Evolutionary conservation across 75 land plant species (phyloP), one percentile per base, ranked within the genome.

Genomic region (Larix kaempferi): DNA sequence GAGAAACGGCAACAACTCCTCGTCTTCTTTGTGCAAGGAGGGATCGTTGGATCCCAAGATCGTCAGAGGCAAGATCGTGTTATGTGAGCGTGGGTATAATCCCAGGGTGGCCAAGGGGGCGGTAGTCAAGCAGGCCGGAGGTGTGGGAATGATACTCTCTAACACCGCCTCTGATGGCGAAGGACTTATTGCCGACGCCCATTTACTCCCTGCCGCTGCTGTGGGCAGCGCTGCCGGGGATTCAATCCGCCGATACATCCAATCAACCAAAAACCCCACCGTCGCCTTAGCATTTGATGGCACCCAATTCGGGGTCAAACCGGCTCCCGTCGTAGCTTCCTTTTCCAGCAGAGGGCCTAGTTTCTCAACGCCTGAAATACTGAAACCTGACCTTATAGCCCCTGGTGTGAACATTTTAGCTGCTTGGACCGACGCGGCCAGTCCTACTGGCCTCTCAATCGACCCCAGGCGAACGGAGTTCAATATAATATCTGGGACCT

Each of bases 261-360:
- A 76, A 16, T 25, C 66, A 0, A 59, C 91, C 3, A 35, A 73
- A 25, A 74, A 86, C 5, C 69, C 92, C 3, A 82, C 83, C 16
- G 99, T 91, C 1, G 83, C 87, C 1, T 84, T 96, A 25, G 22
- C 72, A 0, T 96, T 96, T 79, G 41, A 55, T 14, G 98, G 98
- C 6, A 95, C 98, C 0, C 59, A 78, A 74, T 75, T 89, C 2
- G 83, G 88, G 1, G 80, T 85, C 37, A 56, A 74, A 21, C 89
- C 95, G 23, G 93, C 98, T 0, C 98, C 98, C 16, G 85, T 89
- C n/a, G 90, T 95, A 49, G 96, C 98, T 0, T 79, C 89, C 0
- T 95, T 95, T 78, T 95, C 98, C 11, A 88, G 91, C 6, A 82
- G 98, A 2, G 98, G 98, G 17, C 98, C 98, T 27, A 95, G 89